These are phyloP conservation scores for Penicillium sp. DNA, from an alignment of 2,329 filamentous ascomycete genomes.

Conservation along the genomic window DNA sequence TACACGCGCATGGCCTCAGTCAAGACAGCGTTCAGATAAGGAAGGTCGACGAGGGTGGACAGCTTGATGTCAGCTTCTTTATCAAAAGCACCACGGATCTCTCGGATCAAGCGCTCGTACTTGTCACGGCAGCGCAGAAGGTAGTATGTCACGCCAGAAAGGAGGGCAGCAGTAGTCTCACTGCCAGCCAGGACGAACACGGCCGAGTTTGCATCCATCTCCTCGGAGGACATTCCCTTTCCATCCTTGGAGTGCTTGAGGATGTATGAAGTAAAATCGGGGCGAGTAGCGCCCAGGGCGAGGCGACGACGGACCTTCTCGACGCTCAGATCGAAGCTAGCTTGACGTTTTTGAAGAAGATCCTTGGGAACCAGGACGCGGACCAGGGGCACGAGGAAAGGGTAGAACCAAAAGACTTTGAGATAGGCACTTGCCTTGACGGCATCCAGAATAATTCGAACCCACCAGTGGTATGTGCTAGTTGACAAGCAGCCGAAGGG, in stretches of 20 bases:
- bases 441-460: conserved; percentile 27
- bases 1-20: conserved; percentile 29
- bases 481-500: conserved; percentile 31
- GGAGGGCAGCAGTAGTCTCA: conserved; percentile 25
- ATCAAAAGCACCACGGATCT: conserved; percentile 27
- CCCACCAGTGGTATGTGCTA: conserved; percentile 32
- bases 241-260: conserved; percentile 20
- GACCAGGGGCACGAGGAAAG: conserved; percentile 14
- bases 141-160: conserved; percentile 25
- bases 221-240: conserved; percentile 14
- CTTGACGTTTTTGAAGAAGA: conserved; percentile 14
- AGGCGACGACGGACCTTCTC: conserved; percentile 24
- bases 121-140: conserved; percentile 22
- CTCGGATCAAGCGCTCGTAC: conserved; percentile 21
- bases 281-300: conserved; percentile 11
- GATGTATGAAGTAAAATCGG: conserved; percentile 28
- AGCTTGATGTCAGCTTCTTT: conserved; percentile 21
- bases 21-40: conserved; percentile 29
- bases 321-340: conserved; percentile 19
- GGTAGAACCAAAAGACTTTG: conserved; percentile 22
- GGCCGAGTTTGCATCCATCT: conserved; percentile 26
- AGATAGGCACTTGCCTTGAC: conserved; percentile 25
- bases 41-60: conserved; percentile 12
- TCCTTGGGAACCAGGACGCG: conserved; percentile 19
- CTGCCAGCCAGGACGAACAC: conserved; percentile 27